Base-by-base conservation (phyloP, 805 yeast genomes). In the Hagleromyces aurorensis region DNA sequence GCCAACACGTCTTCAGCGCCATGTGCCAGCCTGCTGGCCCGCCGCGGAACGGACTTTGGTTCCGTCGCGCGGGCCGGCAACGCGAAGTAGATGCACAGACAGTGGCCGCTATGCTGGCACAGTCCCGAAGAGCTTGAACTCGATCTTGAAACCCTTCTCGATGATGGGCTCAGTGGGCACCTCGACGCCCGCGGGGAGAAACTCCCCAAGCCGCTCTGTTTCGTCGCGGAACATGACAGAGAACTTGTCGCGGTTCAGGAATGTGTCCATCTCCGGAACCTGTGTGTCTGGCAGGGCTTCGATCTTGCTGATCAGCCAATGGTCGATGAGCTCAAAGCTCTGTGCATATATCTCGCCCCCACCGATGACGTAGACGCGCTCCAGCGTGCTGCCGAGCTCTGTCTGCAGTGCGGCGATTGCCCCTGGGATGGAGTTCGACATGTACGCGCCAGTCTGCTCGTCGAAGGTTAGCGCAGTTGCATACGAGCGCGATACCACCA, bases 301-400 rank as follows among this genome's bases (percentile, higher is more conserved):
- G 17, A 87, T 69, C 48, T 84, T 87, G 0, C 96, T 86, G 10
- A 87, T 52, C 15, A 83, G 64, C 28, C 84, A 56, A 16, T 73
- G 65, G 25, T 69, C 69, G 1, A 78, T 73, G 7, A 60, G 31
- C 4, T 59, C 58, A 32, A 55, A 47, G 9, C 76, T 65, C 21
- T 72, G 64, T 29, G 72, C 67, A 59, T 91, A 91, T 6, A 91
- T 64, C 50, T 87, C 87, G 1, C 87, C 91, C 1, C 98, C 98
- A 3, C 98, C 98, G 38, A 91, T 89, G 15, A 91, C 69, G 48
- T 76, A 91, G 1, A 91, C 65, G 27, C 72, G 70, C 28, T 74
- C 80, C 13, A 78, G 50, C 2, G 46, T 38, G 11, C 36, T 36
- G 14, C 38, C 39, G 16, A 37, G 16, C 17, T 21, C 27, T 5